Conservation (phyloP, 2,329 filamentous ascomycete genomes). For the Colletotrichum cuscutae region DNA sequence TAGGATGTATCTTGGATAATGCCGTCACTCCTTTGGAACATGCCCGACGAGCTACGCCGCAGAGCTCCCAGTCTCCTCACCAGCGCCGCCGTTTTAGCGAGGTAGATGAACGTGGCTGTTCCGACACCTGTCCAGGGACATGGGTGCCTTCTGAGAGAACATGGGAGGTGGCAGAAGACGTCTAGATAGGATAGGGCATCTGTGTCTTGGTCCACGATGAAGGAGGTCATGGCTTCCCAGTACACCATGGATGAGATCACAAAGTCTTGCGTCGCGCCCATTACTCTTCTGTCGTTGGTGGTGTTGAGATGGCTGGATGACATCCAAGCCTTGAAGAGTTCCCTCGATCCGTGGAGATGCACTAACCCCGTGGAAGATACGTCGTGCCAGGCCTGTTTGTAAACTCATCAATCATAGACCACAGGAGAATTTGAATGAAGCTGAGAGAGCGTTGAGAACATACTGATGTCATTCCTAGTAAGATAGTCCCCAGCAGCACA, state of each 20-base stretch:
- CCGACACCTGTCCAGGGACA: neutral
- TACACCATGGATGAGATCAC: neutral
- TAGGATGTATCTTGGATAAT: no score
- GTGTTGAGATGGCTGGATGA: neutral
- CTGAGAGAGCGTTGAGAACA: neutral
- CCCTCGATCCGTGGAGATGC: neutral
- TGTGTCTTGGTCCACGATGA: neutral
- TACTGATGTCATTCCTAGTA: neutral
- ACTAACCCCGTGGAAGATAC: neutral
- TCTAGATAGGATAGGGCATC: neutral
- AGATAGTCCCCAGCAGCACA: neutral
- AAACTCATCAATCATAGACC: neutral
- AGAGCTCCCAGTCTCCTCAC: neutral
- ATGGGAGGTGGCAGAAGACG: neutral
- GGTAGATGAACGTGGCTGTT: neutral
- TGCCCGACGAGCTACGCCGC: no score
- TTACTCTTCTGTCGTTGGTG: neutral
- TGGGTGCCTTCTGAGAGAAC: no score
- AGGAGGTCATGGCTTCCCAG: neutral
- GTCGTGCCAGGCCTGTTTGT: neutral
- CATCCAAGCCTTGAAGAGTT: neutral
- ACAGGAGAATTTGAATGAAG: neutral
- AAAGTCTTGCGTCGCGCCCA: neutral
- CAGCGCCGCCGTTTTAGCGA: neutral
- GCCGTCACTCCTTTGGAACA: no score